These are phyloP conservation scores for Fusarium sp. DNA, from an alignment of 2,329 filamentous ascomycete species.

Conservation along the genomic window DNA sequence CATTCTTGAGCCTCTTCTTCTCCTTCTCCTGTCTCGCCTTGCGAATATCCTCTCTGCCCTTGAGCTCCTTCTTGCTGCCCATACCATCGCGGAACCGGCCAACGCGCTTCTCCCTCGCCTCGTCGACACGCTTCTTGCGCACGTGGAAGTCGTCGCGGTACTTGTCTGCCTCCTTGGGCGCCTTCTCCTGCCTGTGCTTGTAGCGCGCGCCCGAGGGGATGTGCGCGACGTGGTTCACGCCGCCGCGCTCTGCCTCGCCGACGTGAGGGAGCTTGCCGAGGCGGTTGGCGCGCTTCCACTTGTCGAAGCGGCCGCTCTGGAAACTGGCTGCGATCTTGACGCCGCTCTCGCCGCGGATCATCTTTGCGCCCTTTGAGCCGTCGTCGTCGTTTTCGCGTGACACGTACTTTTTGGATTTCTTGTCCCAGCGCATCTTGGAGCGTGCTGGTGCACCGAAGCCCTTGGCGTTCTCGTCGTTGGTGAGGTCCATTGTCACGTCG, in stretches of 20 bases:
- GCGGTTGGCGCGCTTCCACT: slow-evolving; percentile 88
- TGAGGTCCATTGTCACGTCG: slow-evolving; percentile 89
- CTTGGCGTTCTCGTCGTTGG: slow-evolving; percentile 84
- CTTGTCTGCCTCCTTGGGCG: slow-evolving; percentile 93
- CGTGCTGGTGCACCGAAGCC: slow-evolving; percentile 80
- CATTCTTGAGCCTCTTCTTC: slow-evolving; percentile 85
- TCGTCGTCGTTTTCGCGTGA: slow-evolving; percentile 92
- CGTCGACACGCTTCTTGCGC: slow-evolving; percentile 88
- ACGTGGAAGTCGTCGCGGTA: slow-evolving; percentile 89
- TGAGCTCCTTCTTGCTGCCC: slow-evolving; percentile 80
- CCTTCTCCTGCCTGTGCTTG: slow-evolving; percentile 86
- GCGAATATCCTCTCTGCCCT: slow-evolving; percentile 82
- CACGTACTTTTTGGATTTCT: slow-evolving; percentile 96
- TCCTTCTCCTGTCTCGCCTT: slow-evolving; percentile 83
- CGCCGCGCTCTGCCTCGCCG: slow-evolving; percentile 76
- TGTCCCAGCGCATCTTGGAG: slow-evolving; percentile 91
- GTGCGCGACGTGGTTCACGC: slow-evolving; percentile 24
- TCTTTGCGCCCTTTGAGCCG: slow-evolving; percentile 74
- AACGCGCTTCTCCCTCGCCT: slow-evolving; percentile 84
- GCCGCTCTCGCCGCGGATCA: slow-evolving; percentile 89
- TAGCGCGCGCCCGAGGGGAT: slow-evolving; percentile 62
- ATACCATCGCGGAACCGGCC: slow-evolving; percentile 77
- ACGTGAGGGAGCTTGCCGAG: slow-evolving; percentile 80
- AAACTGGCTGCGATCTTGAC: slow-evolving; percentile 96
- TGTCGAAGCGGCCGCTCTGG: slow-evolving; percentile 91